Percentiles rank a stretch among this genome's conserved stretches.
Conservation (phyloP, 768 basidiomycete species). For the Pisolithus sp. region DNA sequence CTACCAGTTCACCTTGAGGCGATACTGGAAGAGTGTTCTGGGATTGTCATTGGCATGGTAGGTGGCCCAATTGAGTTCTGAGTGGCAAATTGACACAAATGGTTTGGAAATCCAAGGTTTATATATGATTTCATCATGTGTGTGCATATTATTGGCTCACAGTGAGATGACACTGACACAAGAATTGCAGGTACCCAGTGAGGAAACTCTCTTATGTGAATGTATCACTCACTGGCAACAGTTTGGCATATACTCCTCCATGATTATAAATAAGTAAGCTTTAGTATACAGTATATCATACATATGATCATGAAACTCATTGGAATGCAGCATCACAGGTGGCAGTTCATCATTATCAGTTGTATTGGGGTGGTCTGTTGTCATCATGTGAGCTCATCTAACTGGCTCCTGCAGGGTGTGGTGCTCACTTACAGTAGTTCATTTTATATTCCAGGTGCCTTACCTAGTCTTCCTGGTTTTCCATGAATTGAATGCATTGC, state of each 20-base stretch:
- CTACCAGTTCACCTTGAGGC: constrained; percentile 62
- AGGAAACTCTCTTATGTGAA: constrained; percentile 20
- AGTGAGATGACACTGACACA: neutral
- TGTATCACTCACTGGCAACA: constrained; percentile 19
- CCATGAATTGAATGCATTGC: constrained; percentile 1
- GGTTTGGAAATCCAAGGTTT: constrained; percentile 38
- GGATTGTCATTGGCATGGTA: constrained; percentile 77
- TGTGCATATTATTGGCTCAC: constrained; percentile 16
- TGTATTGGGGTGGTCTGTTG: constrained; percentile 78
- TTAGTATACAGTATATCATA: neutral
- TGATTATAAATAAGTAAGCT: constrained; percentile 56
- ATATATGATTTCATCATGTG: constrained; percentile 77
- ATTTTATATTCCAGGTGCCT: constrained; percentile 55
- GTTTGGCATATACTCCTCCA: constrained; percentile 80
- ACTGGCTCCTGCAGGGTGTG: constrained; percentile 57
- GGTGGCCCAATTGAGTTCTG: constrained; percentile 2
- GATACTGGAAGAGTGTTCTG: constrained; percentile 68
- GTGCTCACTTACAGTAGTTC: constrained; percentile 55
- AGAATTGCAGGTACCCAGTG: constrained; percentile 51
- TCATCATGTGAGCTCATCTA: constrained; percentile 61
- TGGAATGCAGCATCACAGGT: constrained; percentile 49
- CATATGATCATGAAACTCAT: neutral
- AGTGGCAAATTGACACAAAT: neutral
- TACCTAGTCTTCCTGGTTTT: neutral
- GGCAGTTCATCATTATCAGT: constrained; percentile 43